Evolutionary conservation across 805 yeast genomes (phyloP), one percentile per base, ranked within the genome.

Genomic region (Tanozyma kutaoensis): DNA sequence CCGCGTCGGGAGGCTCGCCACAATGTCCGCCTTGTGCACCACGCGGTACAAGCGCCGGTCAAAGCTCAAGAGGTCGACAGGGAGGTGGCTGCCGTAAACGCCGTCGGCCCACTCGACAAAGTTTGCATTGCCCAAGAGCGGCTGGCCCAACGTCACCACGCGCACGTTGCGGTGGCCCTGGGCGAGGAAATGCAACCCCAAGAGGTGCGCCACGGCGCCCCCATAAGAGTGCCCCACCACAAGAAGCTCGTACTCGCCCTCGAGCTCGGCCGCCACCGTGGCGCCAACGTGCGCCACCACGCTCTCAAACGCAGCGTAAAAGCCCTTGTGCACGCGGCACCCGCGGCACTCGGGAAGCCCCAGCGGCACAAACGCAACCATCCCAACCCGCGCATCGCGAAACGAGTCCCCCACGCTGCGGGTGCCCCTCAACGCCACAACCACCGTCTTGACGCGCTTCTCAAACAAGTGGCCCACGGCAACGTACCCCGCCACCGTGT

Each of bases 101-200:
- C 20, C 22, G 29, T 58, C 62, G 3, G 48, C 48, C 59, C 62
- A 61, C 3, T 35, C 26, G 1, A 50, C 48, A 29, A 62, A 58
- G n/a, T 39, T 40, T 12, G 38, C 31, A 35, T 62, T 61, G 2
- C 68, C 69, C 5, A 58, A 31, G 14, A 57, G 42, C 0, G 69
- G 69, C 38, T 52, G 66, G 2, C 67, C 69, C 56, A 60, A 48
- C 1, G 67, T 59, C 4, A 58, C 49, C 22, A 62, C 24, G 1
- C 47, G 42, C 22, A 50, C 25, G 14, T 45, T 42, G 12, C 49
- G 43, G 29, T 38, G 50, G 2, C 62, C 61, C 27, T 46, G 32
- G 31, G 52, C 58, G 8, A 53, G 37, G 28, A 46, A 52, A 28
- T 58, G 53, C 11, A 60, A 38, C 5, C 54, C 54, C 9, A 61